phyloP scores from a whole-genome alignment of 2,329 filamentous ascomycete genomes.

The Metarhizium rileyi region DNA sequence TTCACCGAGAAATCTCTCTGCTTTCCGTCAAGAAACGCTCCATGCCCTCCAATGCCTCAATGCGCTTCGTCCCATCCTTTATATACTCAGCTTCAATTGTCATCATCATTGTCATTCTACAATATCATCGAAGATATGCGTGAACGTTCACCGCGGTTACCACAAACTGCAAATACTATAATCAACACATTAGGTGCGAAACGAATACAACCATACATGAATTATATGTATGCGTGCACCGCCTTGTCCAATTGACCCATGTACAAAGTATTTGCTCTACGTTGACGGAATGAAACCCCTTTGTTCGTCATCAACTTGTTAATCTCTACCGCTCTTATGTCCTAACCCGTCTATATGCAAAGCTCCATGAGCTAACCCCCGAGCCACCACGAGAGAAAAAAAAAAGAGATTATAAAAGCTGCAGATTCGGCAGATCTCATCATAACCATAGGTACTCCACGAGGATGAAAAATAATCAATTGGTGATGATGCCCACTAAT shows the following conservation, averaged over 20 bases:
- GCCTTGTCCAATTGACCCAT: slow-evolving; percentile 19
- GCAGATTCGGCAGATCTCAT: neutral
- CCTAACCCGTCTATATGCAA: slow-evolving; percentile 26
- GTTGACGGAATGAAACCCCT: slow-evolving; percentile 9
- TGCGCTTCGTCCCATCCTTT: too few relatives aligned
- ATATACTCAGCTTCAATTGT: too few relatives aligned
- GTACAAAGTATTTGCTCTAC: slow-evolving; percentile 16
- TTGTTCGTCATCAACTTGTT: slow-evolving; percentile 19
- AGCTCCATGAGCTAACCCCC: slow-evolving; percentile 16
- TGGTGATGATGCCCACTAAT: slow-evolving; percentile 1
- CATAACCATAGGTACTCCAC: slow-evolving; percentile 7
- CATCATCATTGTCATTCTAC: too few relatives aligned
- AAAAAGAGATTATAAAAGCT: slow-evolving; percentile 11
- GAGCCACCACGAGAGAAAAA: slow-evolving; percentile 13
- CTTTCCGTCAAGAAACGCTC: too few relatives aligned
- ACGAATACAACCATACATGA: slow-evolving; percentile 11
- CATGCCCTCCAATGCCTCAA: too few relatives aligned
- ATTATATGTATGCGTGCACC: slow-evolving; percentile 10
- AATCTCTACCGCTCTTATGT: slow-evolving; percentile 13
- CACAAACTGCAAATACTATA: neutral
- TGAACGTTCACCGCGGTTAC: neutral
- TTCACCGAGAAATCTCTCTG: too few relatives aligned
- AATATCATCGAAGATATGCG: too few relatives aligned
- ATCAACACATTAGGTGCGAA: slow-evolving; percentile 5
- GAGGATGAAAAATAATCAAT: slow-evolving; percentile 11